Percentiles rank a stretch among this genome's conserved stretches.
These are phyloP conservation scores for Xylaria sp. DNA, from an alignment of 2,329 filamentous ascomycete genomes.

Conservation along the genomic window DNA sequence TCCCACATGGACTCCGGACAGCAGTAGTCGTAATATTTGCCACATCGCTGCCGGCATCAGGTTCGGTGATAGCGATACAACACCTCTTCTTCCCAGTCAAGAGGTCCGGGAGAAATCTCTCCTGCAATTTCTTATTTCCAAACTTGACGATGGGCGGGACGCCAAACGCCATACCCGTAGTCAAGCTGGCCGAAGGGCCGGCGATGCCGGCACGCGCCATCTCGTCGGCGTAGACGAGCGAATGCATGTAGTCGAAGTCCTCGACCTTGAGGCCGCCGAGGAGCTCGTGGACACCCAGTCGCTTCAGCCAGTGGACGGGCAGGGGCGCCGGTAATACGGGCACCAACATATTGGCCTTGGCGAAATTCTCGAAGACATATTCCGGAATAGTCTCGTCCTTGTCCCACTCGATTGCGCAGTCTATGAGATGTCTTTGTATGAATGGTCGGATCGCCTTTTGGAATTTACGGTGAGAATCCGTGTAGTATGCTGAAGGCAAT, in stretches of 20 bases:
- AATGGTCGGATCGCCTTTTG: slow-evolving; percentile 76
- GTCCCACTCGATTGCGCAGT: slow-evolving; percentile 76
- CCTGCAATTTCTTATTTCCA: slow-evolving; percentile 69
- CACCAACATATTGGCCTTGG: slow-evolving; percentile 74
- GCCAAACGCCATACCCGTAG: slow-evolving; percentile 77
- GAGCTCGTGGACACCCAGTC: slow-evolving; percentile 72
- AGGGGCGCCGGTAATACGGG: slow-evolving; percentile 75
- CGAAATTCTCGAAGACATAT: slow-evolving; percentile 72
- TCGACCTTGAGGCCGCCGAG: slow-evolving; percentile 74
- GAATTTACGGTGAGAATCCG: slow-evolving; percentile 70
- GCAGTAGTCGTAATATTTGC: slow-evolving; percentile 77
- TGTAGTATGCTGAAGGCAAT: slow-evolving; percentile 77
- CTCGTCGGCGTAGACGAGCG: slow-evolving; percentile 76
- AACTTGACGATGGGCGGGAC: slow-evolving; percentile 78
- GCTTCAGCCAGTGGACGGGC: slow-evolving; percentile 73
- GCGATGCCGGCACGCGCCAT: slow-evolving; percentile 72
- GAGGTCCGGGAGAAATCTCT: slow-evolving; percentile 73
- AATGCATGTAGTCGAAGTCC: slow-evolving; percentile 78
- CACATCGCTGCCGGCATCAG: slow-evolving; percentile 77
- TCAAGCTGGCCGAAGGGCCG: slow-evolving; percentile 73
- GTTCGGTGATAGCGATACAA: slow-evolving; percentile 84
- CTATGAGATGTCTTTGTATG: slow-evolving; percentile 69
- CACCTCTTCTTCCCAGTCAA: slow-evolving; percentile 72
- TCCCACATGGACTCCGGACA: slow-evolving; percentile 68
- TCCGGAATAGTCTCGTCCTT: slow-evolving; percentile 69